Percentiles rank a stretch among this genome's conserved stretches.
Evolutionary conservation across 2,329 filamentous ascomycete species (phyloP).

Genomic region (Tolypocladium guangdongense): DNA sequence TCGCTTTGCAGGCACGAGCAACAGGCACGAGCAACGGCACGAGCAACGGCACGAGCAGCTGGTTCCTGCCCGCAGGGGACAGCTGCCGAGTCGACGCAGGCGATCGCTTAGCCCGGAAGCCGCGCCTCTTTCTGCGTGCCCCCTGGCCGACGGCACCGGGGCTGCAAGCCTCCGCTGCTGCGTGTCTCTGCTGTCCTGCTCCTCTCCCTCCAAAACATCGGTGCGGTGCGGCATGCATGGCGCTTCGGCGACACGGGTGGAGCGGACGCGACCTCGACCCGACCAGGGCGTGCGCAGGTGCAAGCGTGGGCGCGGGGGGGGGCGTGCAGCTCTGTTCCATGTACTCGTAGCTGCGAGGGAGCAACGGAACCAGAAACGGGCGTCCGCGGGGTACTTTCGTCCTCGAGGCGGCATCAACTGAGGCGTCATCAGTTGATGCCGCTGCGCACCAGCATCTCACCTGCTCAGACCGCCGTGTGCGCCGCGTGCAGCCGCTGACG

Average conservation of each 20-base stretch:
- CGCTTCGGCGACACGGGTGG: conserved; percentile 5
- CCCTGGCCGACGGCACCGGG: too few relatives aligned
- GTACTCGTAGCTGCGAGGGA: too few relatives aligned
- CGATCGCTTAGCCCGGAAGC: conserved; percentile 9
- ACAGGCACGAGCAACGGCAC: background rate
- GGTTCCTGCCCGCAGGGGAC: too few relatives aligned
- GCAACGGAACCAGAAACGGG: too few relatives aligned
- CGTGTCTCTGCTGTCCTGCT: too few relatives aligned
- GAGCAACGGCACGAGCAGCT: background rate
- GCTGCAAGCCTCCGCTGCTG: too few relatives aligned
- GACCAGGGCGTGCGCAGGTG: background rate
- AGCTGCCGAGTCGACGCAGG: conserved; percentile 2
- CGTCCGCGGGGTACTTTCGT: background rate
- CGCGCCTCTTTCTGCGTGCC: conserved; percentile 4
- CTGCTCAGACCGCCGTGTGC: too few relatives aligned
- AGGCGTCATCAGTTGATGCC: too few relatives aligned
- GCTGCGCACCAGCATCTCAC: too few relatives aligned
- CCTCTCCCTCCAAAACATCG: background rate
- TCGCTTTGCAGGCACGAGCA: background rate
- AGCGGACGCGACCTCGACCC: background rate
- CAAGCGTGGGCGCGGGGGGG: background rate
- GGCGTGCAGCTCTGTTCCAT: too few relatives aligned
- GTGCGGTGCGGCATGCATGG: conserved; percentile 5
- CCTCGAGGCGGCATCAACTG: background rate
- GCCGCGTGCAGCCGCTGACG: background rate